phyloP scores from a whole-genome alignment of 345 rosid species.

The Leavenworthia alabamica region DNA sequence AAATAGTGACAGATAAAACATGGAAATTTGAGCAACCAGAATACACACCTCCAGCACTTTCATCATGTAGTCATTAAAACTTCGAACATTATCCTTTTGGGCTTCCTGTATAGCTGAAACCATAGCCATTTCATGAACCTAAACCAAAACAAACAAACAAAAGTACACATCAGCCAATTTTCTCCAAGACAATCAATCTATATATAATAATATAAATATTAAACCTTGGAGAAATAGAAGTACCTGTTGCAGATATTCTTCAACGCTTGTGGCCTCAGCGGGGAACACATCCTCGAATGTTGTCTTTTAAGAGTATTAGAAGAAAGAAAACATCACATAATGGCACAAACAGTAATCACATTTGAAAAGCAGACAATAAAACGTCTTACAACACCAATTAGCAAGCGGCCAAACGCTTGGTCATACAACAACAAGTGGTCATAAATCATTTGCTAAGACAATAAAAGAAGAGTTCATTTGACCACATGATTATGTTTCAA shows the following conservation, averaged over 20 bases:
- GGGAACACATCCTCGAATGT: constrained; percentile 98
- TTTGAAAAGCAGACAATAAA: neutral
- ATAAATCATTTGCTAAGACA: neutral
- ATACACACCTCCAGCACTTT: constrained; percentile 80
- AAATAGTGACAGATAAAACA: neutral
- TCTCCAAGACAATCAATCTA: neutral
- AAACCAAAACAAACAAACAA: neutral
- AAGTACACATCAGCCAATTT: neutral
- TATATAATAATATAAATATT: neutral
- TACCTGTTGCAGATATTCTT: constrained; percentile 97
- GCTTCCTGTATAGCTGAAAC: constrained; percentile 96
- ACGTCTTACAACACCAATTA: neutral
- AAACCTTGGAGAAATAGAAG: constrained; percentile 3
- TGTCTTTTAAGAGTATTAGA: constrained; percentile 39
- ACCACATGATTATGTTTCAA: neutral
- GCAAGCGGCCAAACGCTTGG: neutral
- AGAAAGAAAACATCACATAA: constrained; percentile 9
- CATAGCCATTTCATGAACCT: constrained; percentile 99
- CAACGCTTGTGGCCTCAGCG: constrained; percentile 87
- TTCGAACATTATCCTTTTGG: constrained; percentile 83
- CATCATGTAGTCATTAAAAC: constrained; percentile 94
- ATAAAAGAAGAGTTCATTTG: neutral
- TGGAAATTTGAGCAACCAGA: neutral
- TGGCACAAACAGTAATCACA: neutral
- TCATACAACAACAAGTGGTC: neutral